Evolutionary conservation across 345 rosid genomes (phyloP).

Genomic region (Murraya koenigii): DNA sequence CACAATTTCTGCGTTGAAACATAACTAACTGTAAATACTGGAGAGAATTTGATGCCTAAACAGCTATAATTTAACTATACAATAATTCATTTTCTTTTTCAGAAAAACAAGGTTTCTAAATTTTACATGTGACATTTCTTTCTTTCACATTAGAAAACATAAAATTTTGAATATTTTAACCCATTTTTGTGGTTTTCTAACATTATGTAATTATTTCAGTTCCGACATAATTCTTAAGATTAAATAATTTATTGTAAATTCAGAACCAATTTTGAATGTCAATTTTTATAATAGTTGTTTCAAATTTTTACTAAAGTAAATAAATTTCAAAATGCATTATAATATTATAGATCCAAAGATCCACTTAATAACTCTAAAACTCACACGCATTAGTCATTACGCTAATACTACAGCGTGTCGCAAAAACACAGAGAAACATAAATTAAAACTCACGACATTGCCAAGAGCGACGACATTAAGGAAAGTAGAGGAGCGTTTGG

Average conservation of each 20-base stretch:
- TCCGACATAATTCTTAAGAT: not conserved
- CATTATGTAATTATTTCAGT: not conserved
- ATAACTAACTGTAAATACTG: not conserved
- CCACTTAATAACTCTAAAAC: not conserved
- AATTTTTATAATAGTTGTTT: no score
- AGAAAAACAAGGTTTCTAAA: not conserved
- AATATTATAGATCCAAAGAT: slow-evolving; percentile 24
- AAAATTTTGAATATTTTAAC: no score
- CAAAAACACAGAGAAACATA: not conserved
- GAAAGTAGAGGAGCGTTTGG: slow-evolving; percentile 66
- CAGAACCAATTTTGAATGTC: not conserved
- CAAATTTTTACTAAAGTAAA: not conserved
- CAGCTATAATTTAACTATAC: no score
- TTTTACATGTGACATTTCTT: not conserved
- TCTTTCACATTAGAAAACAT: not conserved
- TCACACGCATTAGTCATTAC: not conserved
- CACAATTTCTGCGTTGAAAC: not conserved
- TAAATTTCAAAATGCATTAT: slow-evolving; percentile 3
- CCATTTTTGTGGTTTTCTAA: not conserved
- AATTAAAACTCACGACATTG: slow-evolving; percentile 65
- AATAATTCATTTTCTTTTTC: not conserved
- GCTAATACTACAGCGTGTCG: not conserved
- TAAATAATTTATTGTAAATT: not conserved
- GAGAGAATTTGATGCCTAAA: not conserved
- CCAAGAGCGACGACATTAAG: slow-evolving; percentile 86